These are phyloP conservation scores for Fusarium musae DNA, from an alignment of 2,329 filamentous ascomycete genomes.

Conservation along the genomic window DNA sequence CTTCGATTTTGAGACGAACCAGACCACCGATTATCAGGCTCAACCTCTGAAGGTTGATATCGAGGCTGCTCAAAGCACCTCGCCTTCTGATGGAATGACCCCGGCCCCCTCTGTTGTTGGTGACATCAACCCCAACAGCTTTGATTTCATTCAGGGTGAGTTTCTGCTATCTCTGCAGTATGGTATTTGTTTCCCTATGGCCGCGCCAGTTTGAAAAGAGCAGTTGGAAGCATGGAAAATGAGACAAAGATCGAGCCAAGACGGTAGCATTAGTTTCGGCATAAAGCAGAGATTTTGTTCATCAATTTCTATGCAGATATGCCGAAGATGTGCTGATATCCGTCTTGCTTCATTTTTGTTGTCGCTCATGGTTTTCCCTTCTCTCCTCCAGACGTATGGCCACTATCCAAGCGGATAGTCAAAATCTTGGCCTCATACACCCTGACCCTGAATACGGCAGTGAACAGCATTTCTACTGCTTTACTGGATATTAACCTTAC, in stretches of 20 bases:
- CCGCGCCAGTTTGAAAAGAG: not conserved
- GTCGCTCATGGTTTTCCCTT: not conserved
- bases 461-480: conserved; percentile 25
- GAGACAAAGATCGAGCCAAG: not conserved
- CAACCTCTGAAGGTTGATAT: conserved; percentile 58
- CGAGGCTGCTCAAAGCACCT: conserved; percentile 48
- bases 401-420: conserved; percentile 38
- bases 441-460: conserved; percentile 15
- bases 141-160: conserved; percentile 65
- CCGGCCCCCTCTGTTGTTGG: conserved; percentile 55
- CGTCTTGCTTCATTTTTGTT: conserved; percentile 10
- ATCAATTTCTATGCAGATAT: not conserved
- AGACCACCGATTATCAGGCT: conserved; percentile 66
- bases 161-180: conserved; percentile 28
- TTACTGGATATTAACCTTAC: conserved; percentile 11
- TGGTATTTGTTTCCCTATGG: not conserved
- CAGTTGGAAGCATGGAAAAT: not conserved
- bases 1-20: conserved; percentile 78
- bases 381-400: conserved; percentile 12
- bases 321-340: not conserved
- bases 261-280: not conserved
- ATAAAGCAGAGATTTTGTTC: conserved; percentile 1
- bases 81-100: conserved; percentile 52
- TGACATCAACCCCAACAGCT: conserved; percentile 54
- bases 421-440: conserved; percentile 25